Conservation (phyloP, 2,329 filamentous ascomycete genomes). For the Botrytis fabae region DNA sequence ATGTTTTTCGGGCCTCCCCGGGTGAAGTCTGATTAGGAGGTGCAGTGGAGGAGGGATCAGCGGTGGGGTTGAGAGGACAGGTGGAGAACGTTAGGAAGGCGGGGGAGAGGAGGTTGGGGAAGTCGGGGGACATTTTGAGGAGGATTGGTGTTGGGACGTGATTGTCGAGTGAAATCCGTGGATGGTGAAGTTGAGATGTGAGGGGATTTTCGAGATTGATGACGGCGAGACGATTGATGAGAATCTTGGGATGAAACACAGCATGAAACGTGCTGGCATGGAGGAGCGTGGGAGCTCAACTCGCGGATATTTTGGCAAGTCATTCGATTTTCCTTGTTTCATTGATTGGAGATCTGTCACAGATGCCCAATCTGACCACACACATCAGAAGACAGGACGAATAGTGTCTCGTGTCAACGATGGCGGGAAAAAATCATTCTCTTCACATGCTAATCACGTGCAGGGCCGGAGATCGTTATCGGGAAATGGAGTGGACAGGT, state of each 20-base stretch:
- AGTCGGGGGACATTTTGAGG: slow-evolving; percentile 10
- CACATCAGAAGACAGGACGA: neutral
- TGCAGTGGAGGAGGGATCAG: slow-evolving; percentile 6
- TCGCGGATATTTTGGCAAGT: neutral
- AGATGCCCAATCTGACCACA: neutral
- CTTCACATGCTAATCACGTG: slow-evolving; percentile 13
- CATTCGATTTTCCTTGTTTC: neutral
- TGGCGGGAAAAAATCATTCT: too few species aligned
- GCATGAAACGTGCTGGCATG: slow-evolving; percentile 1
- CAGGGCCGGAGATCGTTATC: too few species aligned
- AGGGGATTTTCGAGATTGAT: neutral
- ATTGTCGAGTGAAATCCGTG: neutral
- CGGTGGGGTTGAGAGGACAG: slow-evolving; percentile 26
- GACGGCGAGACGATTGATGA: neutral
- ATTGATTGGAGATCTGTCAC: neutral
- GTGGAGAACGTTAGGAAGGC: slow-evolving; percentile 33
- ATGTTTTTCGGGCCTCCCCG: slow-evolving; percentile 21
- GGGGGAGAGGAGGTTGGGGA: slow-evolving; percentile 30
- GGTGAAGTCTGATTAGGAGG: neutral
- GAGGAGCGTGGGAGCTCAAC: slow-evolving; percentile 5
- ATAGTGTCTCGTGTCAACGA: slow-evolving; percentile 1
- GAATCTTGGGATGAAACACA: neutral
- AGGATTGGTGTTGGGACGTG: neutral
- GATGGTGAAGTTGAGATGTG: too few species aligned
- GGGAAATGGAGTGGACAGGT: neutral